Evolutionary conservation across 1,284 basidiomycete species (phyloP).

Genomic region (Rhodotorula sp.): DNA sequence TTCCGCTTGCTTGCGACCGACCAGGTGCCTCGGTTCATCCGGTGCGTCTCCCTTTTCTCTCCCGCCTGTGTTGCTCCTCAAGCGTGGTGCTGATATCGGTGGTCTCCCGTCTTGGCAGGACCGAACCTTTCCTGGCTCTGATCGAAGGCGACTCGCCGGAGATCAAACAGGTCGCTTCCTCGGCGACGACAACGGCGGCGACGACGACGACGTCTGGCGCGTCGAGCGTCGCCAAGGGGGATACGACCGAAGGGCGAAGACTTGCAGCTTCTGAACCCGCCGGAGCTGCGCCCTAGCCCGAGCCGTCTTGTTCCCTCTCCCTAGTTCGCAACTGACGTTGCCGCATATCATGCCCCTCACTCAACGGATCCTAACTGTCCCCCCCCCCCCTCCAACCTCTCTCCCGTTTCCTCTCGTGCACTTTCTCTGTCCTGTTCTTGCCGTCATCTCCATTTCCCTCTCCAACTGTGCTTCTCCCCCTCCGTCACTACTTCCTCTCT

Average conservation of each 20-base stretch:
- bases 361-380: neutral
- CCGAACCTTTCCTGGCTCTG: slow-evolving; percentile 36
- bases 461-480: neutral
- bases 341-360: neutral
- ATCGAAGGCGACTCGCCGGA: slow-evolving; percentile 32
- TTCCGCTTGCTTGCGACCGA: slow-evolving; percentile 98
- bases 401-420: neutral
- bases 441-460: neutral
- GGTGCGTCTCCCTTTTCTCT: no score
- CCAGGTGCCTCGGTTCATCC: slow-evolving; percentile 66
- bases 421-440: neutral
- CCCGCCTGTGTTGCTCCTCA: no score
- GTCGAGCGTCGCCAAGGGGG: neutral
- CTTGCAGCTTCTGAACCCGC: no score
- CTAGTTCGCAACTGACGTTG: neutral
- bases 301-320: neutral
- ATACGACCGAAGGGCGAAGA: neutral
- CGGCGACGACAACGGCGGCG: neutral
- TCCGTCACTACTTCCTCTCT: neutral
- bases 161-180: neutral
- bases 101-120: slow-evolving; percentile 2
- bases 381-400: neutral
- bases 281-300: neutral
- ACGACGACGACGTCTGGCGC: neutral
- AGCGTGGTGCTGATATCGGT: neutral